These are phyloP conservation scores for Coprinellus aureogranulatus DNA, from an alignment of 768 basidiomycete species.

Conservation along the genomic window DNA sequence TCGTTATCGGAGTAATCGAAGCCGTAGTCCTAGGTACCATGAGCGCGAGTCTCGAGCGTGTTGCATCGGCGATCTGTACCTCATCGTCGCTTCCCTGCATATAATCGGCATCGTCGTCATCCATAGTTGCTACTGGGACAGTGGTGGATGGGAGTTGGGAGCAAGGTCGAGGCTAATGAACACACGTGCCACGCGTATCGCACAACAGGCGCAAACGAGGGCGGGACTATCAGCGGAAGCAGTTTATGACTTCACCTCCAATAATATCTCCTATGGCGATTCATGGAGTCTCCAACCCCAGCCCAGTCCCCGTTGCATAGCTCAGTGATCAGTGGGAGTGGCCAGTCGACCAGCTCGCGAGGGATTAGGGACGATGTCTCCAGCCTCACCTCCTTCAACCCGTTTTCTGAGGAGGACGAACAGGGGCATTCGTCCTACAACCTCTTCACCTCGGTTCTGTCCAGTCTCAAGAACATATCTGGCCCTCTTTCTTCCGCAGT, in stretches of 20 bases:
- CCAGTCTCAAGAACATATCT: constrained; percentile 76
- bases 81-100: constrained; percentile 89
- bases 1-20: constrained; percentile 96
- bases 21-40: constrained; percentile 71
- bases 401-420: constrained; percentile 91
- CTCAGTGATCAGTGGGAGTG: constrained; percentile 42
- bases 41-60: constrained; percentile 1
- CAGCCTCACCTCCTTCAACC: constrained; percentile 83
- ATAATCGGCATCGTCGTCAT: constrained; percentile 92
- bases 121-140: constrained; percentile 50
- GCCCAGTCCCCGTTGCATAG: constrained; percentile 27
- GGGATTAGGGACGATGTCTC: constrained; percentile 51
- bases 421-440: constrained; percentile 86
- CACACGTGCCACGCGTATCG: constrained; percentile 9
- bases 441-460: constrained; percentile 76
- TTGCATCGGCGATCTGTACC: constrained; percentile 35
- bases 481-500: constrained; percentile 59
- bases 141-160: neutral
- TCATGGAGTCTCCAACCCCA: constrained; percentile 29
- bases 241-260: neutral
- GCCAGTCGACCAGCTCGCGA: constrained; percentile 59
- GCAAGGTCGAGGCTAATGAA: neutral
- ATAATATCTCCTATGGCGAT: neutral
- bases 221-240: neutral
- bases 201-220: constrained; percentile 9